phyloP scores from a whole-genome alignment of 768 basidiomycete genomes.

The Suillus weaverae region DNA sequence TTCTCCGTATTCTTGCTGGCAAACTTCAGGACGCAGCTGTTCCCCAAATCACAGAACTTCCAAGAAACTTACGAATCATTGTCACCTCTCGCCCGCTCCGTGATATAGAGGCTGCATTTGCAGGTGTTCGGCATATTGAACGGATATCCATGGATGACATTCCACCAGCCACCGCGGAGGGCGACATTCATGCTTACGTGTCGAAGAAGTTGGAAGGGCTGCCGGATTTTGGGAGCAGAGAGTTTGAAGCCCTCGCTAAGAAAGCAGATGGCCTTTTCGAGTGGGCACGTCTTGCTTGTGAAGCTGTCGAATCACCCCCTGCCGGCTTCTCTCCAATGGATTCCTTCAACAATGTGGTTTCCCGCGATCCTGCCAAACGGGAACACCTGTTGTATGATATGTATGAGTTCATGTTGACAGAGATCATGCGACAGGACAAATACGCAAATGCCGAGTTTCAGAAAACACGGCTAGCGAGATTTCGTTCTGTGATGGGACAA shows the following conservation, averaged over 20 bases:
- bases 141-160: constrained; percentile 8
- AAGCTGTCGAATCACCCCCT: constrained; percentile 4
- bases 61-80: constrained; percentile 10
- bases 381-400: constrained; percentile 9
- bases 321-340: constrained; percentile 4
- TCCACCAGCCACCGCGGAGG: not conserved
- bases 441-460: not conserved
- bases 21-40: not conserved
- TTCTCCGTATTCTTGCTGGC: constrained; percentile 15
- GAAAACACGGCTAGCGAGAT: not conserved
- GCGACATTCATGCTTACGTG: constrained; percentile 8
- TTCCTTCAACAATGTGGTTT: not conserved
- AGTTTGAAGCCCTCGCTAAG: not conserved
- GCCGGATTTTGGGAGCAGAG: not conserved
- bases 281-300: constrained; percentile 15
- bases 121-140: not conserved
- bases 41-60: not conserved
- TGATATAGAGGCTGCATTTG: not conserved
- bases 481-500: constrained; percentile 12
- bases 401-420: constrained; percentile 10
- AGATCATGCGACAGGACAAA: constrained; percentile 3
- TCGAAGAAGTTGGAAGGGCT: constrained; percentile 2
- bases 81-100: constrained; percentile 10
- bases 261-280: constrained; percentile 12
- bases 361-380: not conserved